phyloP scores from a whole-genome alignment of 1,284 basidiomycete species.

The Moesziomyces sp. region DNA sequence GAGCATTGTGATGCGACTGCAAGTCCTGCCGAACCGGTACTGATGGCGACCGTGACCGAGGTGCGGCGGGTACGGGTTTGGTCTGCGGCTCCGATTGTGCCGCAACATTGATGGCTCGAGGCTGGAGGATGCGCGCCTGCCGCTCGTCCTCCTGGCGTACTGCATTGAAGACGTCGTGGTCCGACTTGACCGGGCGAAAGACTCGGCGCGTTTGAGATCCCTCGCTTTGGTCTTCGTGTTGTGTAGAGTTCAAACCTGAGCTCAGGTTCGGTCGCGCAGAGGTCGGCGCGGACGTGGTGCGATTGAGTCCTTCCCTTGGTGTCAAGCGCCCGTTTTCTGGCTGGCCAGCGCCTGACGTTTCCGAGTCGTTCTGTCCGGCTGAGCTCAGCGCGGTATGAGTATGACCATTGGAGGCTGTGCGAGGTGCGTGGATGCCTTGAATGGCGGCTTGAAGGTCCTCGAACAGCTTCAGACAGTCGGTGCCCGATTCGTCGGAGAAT shows the following conservation, averaged over 20 bases:
- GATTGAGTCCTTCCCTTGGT: slow-evolving; percentile 30
- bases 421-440: slow-evolving; percentile 22
- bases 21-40: no score
- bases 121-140: slow-evolving; percentile 8
- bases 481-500: slow-evolving; percentile 21
- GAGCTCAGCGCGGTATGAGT: neutral
- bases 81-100: neutral
- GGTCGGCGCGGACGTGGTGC: slow-evolving; percentile 33
- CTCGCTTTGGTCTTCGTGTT: slow-evolving; percentile 1
- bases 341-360: neutral
- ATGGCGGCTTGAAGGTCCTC: slow-evolving; percentile 45
- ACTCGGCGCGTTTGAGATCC: slow-evolving; percentile 9
- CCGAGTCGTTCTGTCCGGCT: neutral
- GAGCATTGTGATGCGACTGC: no score
- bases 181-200: slow-evolving; percentile 35
- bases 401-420: slow-evolving; percentile 11
- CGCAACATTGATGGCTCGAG: slow-evolving; percentile 13
- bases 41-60: no score
- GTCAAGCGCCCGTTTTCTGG: slow-evolving; percentile 5
- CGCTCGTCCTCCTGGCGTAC: neutral
- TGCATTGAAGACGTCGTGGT: slow-evolving; percentile 35
- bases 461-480: slow-evolving; percentile 41
- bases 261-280: slow-evolving; percentile 1
- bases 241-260: neutral
- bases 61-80: neutral